These are phyloP conservation scores for Kodamaea leandrae DNA, from an alignment of 805 yeast species.

Conservation along the genomic window DNA sequence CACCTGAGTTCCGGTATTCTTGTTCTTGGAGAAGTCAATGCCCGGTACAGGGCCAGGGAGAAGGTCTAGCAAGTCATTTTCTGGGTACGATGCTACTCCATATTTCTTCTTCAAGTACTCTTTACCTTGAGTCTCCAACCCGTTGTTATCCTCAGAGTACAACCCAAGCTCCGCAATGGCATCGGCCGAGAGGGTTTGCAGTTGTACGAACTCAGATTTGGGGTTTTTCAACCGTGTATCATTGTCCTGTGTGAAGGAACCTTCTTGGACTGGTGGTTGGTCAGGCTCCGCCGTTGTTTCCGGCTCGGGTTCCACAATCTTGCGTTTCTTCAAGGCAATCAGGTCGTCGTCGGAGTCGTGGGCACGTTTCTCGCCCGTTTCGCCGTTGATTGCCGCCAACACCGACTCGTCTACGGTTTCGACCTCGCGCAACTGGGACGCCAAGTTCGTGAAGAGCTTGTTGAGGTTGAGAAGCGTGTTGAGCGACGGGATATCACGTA, in stretches of 20 bases:
- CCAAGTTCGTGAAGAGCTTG: slow-evolving; percentile 40
- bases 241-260: slow-evolving; percentile 47
- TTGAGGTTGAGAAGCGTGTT: slow-evolving; percentile 45
- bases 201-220: slow-evolving; percentile 67
- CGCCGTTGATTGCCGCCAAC: slow-evolving; percentile 12
- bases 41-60: slow-evolving; percentile 90
- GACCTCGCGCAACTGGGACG: slow-evolving; percentile 35
- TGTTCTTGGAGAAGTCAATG: slow-evolving; percentile 77
- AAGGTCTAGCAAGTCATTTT: slow-evolving; percentile 64
- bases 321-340: slow-evolving; percentile 2
- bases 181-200: slow-evolving; percentile 65
- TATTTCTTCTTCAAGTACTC: slow-evolving; percentile 73
- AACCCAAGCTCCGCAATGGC: slow-evolving; percentile 62
- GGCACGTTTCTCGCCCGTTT: slow-evolving; percentile 6
- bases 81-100: slow-evolving; percentile 90
- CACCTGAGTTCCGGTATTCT: slow-evolving; percentile 75
- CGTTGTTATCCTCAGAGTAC: slow-evolving; percentile 58
- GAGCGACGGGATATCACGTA: slow-evolving; percentile 41
- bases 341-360: slow-evolving; percentile 11
- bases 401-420: slow-evolving; percentile 30
- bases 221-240: slow-evolving; percentile 68
- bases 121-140: slow-evolving; percentile 63
- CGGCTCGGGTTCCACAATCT: slow-evolving; percentile 1
- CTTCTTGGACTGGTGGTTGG: slow-evolving; percentile 47
- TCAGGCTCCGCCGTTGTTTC: slow-evolving; percentile 13